A percentile compares a stretch with the other conserved stretches of the same genome.
Conservation (phyloP, 768 basidiomycete genomes). For the Cyclocybe aegerita region DNA sequence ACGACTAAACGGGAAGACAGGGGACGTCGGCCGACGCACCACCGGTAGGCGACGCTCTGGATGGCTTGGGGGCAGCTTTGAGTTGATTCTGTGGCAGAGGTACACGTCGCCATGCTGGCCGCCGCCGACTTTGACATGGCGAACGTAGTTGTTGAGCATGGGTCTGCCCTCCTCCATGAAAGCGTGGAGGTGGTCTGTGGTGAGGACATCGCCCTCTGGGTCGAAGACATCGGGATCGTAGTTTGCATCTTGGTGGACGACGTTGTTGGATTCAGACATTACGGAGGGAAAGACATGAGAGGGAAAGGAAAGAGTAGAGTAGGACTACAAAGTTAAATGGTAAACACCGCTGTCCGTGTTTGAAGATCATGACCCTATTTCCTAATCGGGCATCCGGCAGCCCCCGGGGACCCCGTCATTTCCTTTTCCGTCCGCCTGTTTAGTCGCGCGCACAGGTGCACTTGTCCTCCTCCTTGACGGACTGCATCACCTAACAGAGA, state of each 20-base stretch:
- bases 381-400: conserved; percentile 22
- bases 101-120: conserved; percentile 93
- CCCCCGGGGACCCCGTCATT: conserved; percentile 25
- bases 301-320: conserved; percentile 18
- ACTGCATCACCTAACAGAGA: conserved; percentile 42
- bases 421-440: conserved; percentile 9
- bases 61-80: conserved; percentile 42
- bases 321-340: conserved; percentile 13
- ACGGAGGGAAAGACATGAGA: conserved; percentile 19
- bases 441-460: conserved; percentile 35
- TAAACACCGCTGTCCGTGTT: conserved; percentile 17
- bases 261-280: conserved; percentile 20
- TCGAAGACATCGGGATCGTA: conserved; percentile 30
- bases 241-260: conserved; percentile 17
- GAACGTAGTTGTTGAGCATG: conserved; percentile 85
- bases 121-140: conserved; percentile 73
- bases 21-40: conserved; percentile 25
- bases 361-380: conserved; percentile 32
- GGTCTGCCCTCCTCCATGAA: conserved; percentile 36
- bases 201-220: conserved; percentile 45
- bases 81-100: conserved; percentile 49
- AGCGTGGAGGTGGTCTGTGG: conserved; percentile 42
- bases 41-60: conserved; percentile 43
- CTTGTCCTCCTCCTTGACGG: conserved; percentile 45
- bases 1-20: background rate